Percentiles rank a stretch among this genome's conserved stretches.
Evolutionary conservation across 2,329 filamentous ascomycete species (phyloP).

Genomic region (Colletotrichum ledebouriae): DNA sequence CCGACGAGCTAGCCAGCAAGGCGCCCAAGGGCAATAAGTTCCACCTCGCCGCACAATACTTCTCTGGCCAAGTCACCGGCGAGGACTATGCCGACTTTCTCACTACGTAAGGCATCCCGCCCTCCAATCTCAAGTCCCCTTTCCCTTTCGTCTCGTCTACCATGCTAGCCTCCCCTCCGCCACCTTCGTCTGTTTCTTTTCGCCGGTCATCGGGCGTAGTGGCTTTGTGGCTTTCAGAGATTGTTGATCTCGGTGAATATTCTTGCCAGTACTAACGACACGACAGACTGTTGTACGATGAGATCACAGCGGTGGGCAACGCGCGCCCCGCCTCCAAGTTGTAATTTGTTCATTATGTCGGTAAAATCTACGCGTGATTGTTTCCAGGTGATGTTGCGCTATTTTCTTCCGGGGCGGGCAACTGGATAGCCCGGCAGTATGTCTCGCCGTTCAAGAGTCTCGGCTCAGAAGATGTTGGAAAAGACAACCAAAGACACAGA

Average conservation of each 20-base stretch:
- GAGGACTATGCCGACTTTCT: slow-evolving; percentile 98
- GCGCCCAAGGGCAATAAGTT: slow-evolving; percentile 92
- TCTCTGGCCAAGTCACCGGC: slow-evolving; percentile 91
- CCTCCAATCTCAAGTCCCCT: background rate
- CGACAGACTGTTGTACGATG: slow-evolving; percentile 83
- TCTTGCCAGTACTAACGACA: slow-evolving; percentile 32
- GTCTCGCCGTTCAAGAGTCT: slow-evolving; percentile 17
- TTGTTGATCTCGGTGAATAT: slow-evolving; percentile 28
- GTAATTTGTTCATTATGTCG: slow-evolving; percentile 52
- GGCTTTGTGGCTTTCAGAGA: slow-evolving; percentile 34
- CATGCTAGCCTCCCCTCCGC: background rate
- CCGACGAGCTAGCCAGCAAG: slow-evolving; percentile 79
- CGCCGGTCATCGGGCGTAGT: background rate
- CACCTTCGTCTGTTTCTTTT: background rate
- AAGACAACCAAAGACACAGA: too few relatives aligned
- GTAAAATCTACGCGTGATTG: slow-evolving; percentile 4
- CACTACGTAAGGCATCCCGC: slow-evolving; percentile 73
- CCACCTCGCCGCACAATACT: slow-evolving; percentile 91
- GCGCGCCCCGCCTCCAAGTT: slow-evolving; percentile 74
- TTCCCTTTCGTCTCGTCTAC: background rate
- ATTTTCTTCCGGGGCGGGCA: background rate
- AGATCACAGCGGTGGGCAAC: slow-evolving; percentile 81
- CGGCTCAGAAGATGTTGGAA: slow-evolving; percentile 5
- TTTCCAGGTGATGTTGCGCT: background rate
- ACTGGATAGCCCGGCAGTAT: slow-evolving; percentile 11